Percentiles rank a stretch among this genome's conserved stretches.
Evolutionary conservation across 306 rosid species (phyloP).

Genomic region (Mimosa pudica): DNA sequence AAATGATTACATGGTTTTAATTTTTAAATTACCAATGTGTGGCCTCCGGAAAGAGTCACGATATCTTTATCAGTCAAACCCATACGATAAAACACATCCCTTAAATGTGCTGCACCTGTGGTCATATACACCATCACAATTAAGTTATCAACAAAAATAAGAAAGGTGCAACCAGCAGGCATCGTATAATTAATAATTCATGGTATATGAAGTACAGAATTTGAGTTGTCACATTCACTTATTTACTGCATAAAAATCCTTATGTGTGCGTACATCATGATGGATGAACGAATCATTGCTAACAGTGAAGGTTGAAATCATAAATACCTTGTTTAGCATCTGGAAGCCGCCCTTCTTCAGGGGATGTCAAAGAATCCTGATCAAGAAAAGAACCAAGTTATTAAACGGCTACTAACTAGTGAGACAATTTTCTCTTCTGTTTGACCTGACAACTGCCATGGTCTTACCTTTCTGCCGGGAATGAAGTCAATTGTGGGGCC

Average conservation of each 20-base stretch:
- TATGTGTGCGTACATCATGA: too few species aligned
- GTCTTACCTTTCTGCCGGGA: conserved; percentile 81
- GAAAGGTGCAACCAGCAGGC: too few species aligned
- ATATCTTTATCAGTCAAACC: conserved; percentile 75
- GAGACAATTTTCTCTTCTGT: too few species aligned
- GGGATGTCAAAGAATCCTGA: conserved; percentile 64
- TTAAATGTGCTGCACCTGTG: conserved; percentile 76
- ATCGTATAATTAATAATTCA: too few species aligned
- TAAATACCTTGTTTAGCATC: conserved; percentile 71
- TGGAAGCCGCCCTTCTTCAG: conserved; percentile 83
- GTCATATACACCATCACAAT: not conserved
- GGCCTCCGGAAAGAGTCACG: conserved; percentile 90
- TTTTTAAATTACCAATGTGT: conserved; percentile 63
- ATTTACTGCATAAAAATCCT: too few species aligned
- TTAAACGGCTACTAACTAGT: not conserved
- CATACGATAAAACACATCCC: conserved; percentile 70
- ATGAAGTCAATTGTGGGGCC: conserved; percentile 79
- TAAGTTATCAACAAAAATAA: too few species aligned
- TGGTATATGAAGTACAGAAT: too few species aligned
- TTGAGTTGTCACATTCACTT: too few species aligned
- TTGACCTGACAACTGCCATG: not conserved
- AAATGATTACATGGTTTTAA: not conserved
- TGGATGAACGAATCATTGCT: too few species aligned
- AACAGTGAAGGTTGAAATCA: too few species aligned
- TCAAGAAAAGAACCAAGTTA: conserved; percentile 26